Evolutionary conservation across 495 filamentous ascomycete species (phyloP).

Genomic region (Aspergillus wentii): DNA sequence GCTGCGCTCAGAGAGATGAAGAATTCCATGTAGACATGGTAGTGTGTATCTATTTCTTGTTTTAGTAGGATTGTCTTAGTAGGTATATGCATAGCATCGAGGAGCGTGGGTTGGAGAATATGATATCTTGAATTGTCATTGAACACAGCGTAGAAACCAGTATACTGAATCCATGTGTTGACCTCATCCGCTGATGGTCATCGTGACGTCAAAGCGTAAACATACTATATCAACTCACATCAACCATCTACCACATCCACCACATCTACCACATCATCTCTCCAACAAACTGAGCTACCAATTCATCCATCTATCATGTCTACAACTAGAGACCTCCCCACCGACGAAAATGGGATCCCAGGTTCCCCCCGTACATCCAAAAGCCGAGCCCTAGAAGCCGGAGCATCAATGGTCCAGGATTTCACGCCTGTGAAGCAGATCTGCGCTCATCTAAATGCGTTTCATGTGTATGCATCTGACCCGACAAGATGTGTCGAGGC

Average conservation of each 20-base stretch:
- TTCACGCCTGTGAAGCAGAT: slow-evolving; percentile 71
- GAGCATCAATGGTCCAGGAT: slow-evolving; percentile 57
- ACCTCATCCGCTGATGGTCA: too few species aligned
- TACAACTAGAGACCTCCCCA: neutral
- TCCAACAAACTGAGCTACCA: too few species aligned
- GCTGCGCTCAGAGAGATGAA: slow-evolving; percentile 85
- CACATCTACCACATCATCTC: too few species aligned
- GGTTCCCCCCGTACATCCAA: slow-evolving; percentile 51
- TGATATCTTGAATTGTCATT: too few species aligned
- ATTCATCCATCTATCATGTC: too few species aligned
- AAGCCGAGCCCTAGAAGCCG: slow-evolving; percentile 61
- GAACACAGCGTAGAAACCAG: too few species aligned
- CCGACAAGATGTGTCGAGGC: slow-evolving; percentile 64
- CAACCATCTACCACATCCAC: too few species aligned
- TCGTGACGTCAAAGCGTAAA: slow-evolving; percentile 15
- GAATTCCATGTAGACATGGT: slow-evolving; percentile 63
- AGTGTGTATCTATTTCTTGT: too few species aligned
- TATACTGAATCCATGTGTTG: too few species aligned
- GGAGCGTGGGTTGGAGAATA: too few species aligned
- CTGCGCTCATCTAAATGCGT: slow-evolving; percentile 82
- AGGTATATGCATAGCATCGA: too few species aligned
- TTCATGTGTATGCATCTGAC: slow-evolving; percentile 73
- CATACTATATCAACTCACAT: neutral
- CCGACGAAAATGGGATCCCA: slow-evolving; percentile 29
- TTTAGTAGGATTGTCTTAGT: neutral